Evolutionary conservation across 129 eudicot species (phyloP), one percentile per base, ranked within the genome.

Genomic region (Arctium minus): DNA sequence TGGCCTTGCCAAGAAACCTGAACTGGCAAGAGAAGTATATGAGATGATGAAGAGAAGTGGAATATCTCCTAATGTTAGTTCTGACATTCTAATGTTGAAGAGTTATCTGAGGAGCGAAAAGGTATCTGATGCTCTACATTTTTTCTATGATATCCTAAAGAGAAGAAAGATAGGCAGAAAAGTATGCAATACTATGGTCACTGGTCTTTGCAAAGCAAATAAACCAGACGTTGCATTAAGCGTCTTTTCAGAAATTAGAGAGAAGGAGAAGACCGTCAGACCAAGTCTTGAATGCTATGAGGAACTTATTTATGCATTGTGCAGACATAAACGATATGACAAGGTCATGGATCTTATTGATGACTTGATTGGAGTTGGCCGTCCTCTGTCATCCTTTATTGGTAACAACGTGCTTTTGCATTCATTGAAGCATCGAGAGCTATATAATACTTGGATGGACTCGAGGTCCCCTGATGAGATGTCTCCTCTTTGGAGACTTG

Each of bases 201-300:
- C 79, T 77, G 97, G 97, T 78, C 93, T 95, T 80, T 91, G 94
- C 81, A 90, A 78, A 87, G 88, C 82, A n/a, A 44, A 79, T 50
- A 88, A 78, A 60, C 81, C 87, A 39, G 91, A 89, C 6, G 13
- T 64, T 27, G 99, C 97, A 67, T 86, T 84, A 22, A 18, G 71
- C 8, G 35, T 83, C 42, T 88, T 93, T 75, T 39, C 44, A 18
- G 79, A 87, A 76, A 81, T 93, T 85, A 83, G 91, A 80, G 76
- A 79, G 60, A 79, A 77, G 3, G 84, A 79, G 6, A 12, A 72
- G 36, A 33, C 22, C 0, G 72, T 84, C 1, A 86, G 62, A 65
- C 93, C 94, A 2, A 86, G 88, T 76, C 83, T 93, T 3, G 80
- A 86, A 44, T 92, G 92, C 70, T 93, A 89, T 35, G 97, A 93